Evolutionary conservation across 495 filamentous ascomycete species (phyloP).

Genomic region (Xylaria cubensis): DNA sequence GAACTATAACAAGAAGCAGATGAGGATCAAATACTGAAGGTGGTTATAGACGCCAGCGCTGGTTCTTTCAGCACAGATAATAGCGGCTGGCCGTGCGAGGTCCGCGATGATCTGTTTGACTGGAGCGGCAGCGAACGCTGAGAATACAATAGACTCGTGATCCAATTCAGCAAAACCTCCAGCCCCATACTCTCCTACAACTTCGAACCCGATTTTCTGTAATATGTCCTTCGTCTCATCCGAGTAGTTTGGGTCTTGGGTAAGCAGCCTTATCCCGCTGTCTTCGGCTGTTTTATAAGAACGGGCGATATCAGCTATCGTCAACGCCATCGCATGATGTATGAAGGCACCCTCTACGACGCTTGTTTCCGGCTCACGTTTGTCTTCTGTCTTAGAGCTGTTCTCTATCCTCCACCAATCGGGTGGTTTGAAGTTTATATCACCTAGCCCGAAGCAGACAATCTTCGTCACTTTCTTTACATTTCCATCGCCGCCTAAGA

Average conservation of each 20-base stretch:
- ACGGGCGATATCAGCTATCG: constrained; percentile 26
- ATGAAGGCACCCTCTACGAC: constrained; percentile 7
- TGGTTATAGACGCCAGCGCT: not conserved
- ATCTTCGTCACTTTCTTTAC: constrained; percentile 44
- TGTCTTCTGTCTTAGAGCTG: constrained; percentile 36
- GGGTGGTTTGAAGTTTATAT: constrained; percentile 44
- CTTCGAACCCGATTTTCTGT: constrained; percentile 45
- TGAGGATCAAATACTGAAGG: not conserved
- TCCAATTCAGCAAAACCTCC: constrained; percentile 52
- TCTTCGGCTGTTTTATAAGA: constrained; percentile 24
- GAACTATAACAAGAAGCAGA: not conserved
- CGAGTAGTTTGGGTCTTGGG: constrained; percentile 49
- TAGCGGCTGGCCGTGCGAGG: constrained; percentile 41
- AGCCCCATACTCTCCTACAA: constrained; percentile 48
- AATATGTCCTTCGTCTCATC: constrained; percentile 44
- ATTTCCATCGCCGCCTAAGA: constrained; percentile 29
- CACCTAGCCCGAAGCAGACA: constrained; percentile 49
- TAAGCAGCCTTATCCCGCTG: constrained; percentile 37
- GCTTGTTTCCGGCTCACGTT: constrained; percentile 42
- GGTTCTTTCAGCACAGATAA: constrained; percentile 35
- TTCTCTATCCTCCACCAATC: constrained; percentile 39
- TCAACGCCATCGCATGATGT: constrained; percentile 28
- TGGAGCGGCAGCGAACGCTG: constrained; percentile 43
- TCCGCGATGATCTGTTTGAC: constrained; percentile 48
- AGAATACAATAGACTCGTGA: constrained; percentile 46